Evolutionary conservation across 106 monocot genomes (phyloP).

Genomic region (Dendrobium huoshanense): DNA sequence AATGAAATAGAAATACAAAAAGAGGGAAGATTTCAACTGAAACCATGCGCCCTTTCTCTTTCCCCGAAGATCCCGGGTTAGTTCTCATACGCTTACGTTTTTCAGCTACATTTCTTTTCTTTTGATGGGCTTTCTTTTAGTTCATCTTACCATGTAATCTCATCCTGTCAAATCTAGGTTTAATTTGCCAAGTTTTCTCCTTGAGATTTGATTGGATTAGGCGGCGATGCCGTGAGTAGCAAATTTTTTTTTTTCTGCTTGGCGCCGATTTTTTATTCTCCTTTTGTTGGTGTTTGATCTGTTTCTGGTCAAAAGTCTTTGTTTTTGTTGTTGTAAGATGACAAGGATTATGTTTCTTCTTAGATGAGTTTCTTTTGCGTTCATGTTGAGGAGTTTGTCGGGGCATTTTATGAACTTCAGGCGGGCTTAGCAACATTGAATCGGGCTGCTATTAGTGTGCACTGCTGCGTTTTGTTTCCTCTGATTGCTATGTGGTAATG

Average conservation of each 20-base stretch:
- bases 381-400: background rate
- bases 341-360: background rate
- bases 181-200: background rate
- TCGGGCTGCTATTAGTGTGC: background rate
- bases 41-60: constrained; percentile 7
- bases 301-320: too few relatives aligned
- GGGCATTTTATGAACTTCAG: background rate
- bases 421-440: too few relatives aligned
- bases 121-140: background rate
- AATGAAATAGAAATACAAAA: background rate
- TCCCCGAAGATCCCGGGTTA: constrained; percentile 19
- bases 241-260: background rate
- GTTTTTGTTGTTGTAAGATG: background rate
- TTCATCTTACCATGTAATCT: background rate
- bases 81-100: background rate
- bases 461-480: background rate
- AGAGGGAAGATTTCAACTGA: background rate
- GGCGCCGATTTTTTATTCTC: background rate
- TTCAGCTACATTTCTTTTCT: background rate
- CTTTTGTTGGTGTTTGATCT: background rate
- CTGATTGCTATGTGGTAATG: too few relatives aligned
- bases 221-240: background rate
- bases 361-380: too few relatives aligned
- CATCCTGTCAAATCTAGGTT: background rate
- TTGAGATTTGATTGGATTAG: background rate